A percentile compares a stretch with the other conserved stretches of the same genome.
phyloP scores from a whole-genome alignment of 169 alveolate genomes.

The Sarcocystis neurona region DNA sequence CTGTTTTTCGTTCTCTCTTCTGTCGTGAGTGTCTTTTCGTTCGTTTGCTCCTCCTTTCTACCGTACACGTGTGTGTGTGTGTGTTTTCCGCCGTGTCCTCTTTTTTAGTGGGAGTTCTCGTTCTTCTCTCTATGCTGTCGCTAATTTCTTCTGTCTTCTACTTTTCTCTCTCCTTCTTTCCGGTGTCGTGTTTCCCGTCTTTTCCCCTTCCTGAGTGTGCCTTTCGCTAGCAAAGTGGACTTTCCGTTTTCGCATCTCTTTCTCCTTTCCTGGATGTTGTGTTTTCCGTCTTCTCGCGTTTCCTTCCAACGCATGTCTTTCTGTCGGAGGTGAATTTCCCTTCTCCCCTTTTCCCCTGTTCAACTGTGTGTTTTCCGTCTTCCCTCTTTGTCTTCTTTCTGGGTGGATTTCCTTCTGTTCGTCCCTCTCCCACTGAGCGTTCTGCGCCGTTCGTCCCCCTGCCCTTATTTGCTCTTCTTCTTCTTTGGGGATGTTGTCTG shows the following conservation, averaged over 20 bases:
- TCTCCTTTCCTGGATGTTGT: too few relatives aligned
- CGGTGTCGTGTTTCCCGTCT: background rate
- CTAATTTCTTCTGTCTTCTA: background rate
- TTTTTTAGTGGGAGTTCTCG: too few relatives aligned
- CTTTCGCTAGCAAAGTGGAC: background rate
- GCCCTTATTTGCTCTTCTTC: background rate
- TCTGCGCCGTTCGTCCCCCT: too few relatives aligned
- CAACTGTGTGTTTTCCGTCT: too few relatives aligned
- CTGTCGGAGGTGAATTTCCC: too few relatives aligned
- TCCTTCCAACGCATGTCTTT: too few relatives aligned
- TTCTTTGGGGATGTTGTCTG: background rate
- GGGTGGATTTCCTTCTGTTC: too few relatives aligned
- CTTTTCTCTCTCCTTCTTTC: background rate
- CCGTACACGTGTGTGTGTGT: background rate
- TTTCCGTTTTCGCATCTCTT: too few relatives aligned
- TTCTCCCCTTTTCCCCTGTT: too few relatives aligned
- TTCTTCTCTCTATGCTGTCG: background rate
- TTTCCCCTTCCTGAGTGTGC: background rate
- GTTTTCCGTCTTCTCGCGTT: too few relatives aligned
- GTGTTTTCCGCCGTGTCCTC: background rate
- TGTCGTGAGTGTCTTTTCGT: background rate
- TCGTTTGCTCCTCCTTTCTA: background rate
- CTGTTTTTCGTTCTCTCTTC: background rate
- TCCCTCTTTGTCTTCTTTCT: too few relatives aligned
- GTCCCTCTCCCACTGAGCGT: too few relatives aligned